Evolutionary conservation across 228 moss, liverwort and hornwort genomes (phyloP).

Genomic region (Sphagnum magellanicum): DNA sequence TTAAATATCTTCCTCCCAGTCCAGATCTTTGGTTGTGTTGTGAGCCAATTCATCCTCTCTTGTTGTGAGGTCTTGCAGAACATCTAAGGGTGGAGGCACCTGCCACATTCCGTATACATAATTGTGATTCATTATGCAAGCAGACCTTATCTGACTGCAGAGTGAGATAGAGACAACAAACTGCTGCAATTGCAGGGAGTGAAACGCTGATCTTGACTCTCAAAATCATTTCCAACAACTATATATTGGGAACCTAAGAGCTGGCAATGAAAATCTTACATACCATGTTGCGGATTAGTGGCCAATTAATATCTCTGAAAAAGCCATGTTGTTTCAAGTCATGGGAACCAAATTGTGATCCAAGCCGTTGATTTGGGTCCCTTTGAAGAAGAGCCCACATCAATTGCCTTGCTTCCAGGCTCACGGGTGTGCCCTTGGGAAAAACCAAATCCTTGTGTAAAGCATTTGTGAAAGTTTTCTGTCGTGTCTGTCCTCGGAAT

Average conservation of each 20-base stretch:
- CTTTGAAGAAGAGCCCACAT: conserved; percentile 40
- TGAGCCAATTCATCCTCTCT: conserved; percentile 21
- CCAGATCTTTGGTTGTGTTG: conserved; percentile 38
- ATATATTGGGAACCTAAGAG: too few species aligned
- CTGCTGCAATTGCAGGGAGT: too few species aligned
- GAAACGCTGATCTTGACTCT: too few species aligned
- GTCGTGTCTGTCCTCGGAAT: conserved; percentile 41
- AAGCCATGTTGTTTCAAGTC: conserved; percentile 42
- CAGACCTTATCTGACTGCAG: too few species aligned
- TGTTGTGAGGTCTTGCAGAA: conserved; percentile 40
- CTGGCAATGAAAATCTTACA: neutral
- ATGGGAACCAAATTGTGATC: conserved; percentile 35
- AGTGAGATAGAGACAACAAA: too few species aligned
- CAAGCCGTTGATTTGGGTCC: conserved; percentile 41
- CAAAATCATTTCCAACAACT: too few species aligned
- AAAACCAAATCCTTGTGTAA: conserved; percentile 41
- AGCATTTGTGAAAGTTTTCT: conserved; percentile 43
- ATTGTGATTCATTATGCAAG: too few species aligned
- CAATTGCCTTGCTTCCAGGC: conserved; percentile 39
- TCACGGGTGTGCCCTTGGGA: conserved; percentile 38
- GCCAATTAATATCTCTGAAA: conserved; percentile 42
- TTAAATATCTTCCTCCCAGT: conserved; percentile 51
- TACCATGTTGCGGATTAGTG: conserved; percentile 38
- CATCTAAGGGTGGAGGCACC: conserved; percentile 23
- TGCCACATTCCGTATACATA: too few species aligned